Evolutionary conservation across 164 flowering plant genomes (phyloP).

Genomic region (Tetracentron sinense): DNA sequence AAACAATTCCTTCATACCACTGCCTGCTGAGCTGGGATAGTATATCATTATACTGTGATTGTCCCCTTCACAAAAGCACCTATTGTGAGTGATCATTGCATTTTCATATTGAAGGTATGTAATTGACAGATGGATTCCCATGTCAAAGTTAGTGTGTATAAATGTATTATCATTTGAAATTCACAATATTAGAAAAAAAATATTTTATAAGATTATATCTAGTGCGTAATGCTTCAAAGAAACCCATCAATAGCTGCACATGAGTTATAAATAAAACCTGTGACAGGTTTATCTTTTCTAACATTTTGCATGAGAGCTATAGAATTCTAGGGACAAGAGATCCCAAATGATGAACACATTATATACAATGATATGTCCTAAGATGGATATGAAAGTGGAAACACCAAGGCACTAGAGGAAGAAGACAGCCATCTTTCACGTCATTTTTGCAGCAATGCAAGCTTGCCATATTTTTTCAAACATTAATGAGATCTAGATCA

Average conservation of each 20-base stretch:
- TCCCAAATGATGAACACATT: neutral
- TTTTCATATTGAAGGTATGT: neutral
- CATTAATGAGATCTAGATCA: neutral
- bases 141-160: neutral
- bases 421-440: neutral
- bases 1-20: conserved; percentile 97
- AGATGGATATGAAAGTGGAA: neutral
- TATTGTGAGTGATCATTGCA: conserved; percentile 1
- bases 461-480: neutral
- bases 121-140: too few relatives aligned
- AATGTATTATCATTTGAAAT: neutral
- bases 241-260: neutral
- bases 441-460: neutral
- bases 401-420: neutral
- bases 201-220: neutral
- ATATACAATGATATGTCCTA: neutral
- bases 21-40: conserved; percentile 97
- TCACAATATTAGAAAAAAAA: neutral
- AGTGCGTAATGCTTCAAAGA: too few relatives aligned
- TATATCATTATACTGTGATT: conserved; percentile 98
- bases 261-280: neutral
- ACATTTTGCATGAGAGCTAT: neutral
- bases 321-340: neutral
- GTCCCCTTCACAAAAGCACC: conserved; percentile 57
- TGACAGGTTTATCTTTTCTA: neutral